phyloP scores from a whole-genome alignment of 176 grass and related monocot species.

The Alloteropsis semialata region DNA sequence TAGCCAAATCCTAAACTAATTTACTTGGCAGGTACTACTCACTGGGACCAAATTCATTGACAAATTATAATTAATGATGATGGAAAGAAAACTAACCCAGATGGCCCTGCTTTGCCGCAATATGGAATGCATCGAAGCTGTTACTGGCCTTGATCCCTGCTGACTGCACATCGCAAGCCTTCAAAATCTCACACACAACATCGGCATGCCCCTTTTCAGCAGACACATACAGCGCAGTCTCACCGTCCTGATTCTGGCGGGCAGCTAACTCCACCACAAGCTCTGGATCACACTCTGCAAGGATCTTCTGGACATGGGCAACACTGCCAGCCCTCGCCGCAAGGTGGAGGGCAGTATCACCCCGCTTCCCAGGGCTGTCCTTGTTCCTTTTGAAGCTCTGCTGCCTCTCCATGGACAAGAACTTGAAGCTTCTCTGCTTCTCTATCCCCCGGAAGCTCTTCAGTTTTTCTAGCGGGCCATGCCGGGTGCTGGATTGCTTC shows the following conservation, averaged over 20 bases:
- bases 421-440: constrained; percentile 75
- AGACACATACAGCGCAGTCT: constrained; percentile 76
- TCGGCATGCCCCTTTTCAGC: constrained; percentile 79
- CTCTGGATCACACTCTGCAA: constrained; percentile 49
- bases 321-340: constrained; percentile 78
- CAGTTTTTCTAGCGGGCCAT: constrained; percentile 43
- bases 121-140: constrained; percentile 85
- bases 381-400: constrained; percentile 84
- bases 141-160: constrained; percentile 70
- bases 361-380: constrained; percentile 82
- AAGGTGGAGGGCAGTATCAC: constrained; percentile 67
- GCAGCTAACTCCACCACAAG: constrained; percentile 49
- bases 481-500: constrained; percentile 43
- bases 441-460: constrained; percentile 65
- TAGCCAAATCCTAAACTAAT: background rate
- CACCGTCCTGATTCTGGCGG: constrained; percentile 69
- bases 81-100: constrained; percentile 57
- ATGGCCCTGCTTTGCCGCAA: constrained; percentile 88
- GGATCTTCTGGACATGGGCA: constrained; percentile 58
- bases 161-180: constrained; percentile 62
- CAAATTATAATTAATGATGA: background rate
- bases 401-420: constrained; percentile 75
- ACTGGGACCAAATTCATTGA: background rate
- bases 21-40: background rate
- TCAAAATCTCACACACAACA: constrained; percentile 77